Percentiles rank a stretch among this genome's conserved stretches.
These are phyloP conservation scores for Boehmeria nivea DNA, from an alignment of 306 rosid genomes.

Conservation along the genomic window DNA sequence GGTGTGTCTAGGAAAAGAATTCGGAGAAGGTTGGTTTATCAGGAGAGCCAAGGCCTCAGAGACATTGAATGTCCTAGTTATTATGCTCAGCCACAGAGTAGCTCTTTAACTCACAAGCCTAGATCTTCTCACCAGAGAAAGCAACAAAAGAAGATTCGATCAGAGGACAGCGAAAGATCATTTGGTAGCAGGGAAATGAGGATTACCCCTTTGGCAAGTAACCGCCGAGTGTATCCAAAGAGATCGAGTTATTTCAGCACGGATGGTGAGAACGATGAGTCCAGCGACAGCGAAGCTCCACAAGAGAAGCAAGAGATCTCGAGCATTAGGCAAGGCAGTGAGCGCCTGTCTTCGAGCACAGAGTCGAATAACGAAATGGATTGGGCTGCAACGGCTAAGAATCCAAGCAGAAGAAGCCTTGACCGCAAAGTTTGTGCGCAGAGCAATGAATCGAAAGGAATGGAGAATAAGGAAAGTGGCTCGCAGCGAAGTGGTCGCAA, in stretches of 20 bases:
- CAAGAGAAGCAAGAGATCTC: not conserved
- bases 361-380: slow-evolving; percentile 21
- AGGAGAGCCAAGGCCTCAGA: slow-evolving; percentile 33
- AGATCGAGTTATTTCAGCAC: slow-evolving; percentile 8
- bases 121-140: slow-evolving; percentile 19
- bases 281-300: slow-evolving; percentile 14
- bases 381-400: slow-evolving; percentile 9
- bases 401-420: slow-evolving; percentile 25
- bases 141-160: slow-evolving; percentile 22
- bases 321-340: slow-evolving; percentile 9
- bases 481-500: not conserved
- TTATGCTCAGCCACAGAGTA: slow-evolving; percentile 43
- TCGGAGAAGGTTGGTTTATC: slow-evolving; percentile 36
- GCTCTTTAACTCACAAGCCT: slow-evolving; percentile 17
- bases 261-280: slow-evolving; percentile 22
- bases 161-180: slow-evolving; percentile 14
- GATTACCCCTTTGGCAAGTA: slow-evolving; percentile 1
- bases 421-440: slow-evolving; percentile 15
- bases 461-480: slow-evolving; percentile 13
- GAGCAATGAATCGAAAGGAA: slow-evolving; percentile 15
- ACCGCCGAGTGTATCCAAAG: slow-evolving; percentile 11
- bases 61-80: slow-evolving; percentile 39
- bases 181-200: slow-evolving; percentile 22
- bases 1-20: slow-evolving; percentile 33
- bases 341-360: slow-evolving; percentile 1